phyloP scores from a whole-genome alignment of 2,329 filamentous ascomycete genomes.

The Stylonectria norvegica region DNA sequence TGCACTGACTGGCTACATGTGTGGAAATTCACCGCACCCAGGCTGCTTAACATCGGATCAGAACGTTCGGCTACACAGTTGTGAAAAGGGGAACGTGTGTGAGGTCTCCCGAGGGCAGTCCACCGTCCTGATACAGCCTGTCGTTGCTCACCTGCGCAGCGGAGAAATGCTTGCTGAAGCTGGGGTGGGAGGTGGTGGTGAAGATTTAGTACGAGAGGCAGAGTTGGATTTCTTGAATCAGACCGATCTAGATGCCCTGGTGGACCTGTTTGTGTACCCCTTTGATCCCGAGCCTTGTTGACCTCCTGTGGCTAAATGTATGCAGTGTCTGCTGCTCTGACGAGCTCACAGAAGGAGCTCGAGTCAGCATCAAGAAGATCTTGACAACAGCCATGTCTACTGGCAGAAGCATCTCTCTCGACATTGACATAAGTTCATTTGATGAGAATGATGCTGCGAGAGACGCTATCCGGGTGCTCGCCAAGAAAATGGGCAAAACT shows the following conservation, averaged over 20 bases:
- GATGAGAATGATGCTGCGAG: slow-evolving; percentile 14
- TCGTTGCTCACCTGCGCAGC: slow-evolving; percentile 61
- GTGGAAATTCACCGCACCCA: slow-evolving; percentile 65
- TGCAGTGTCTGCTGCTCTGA: slow-evolving; percentile 18
- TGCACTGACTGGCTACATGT: slow-evolving; percentile 67
- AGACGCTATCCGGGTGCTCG: slow-evolving; percentile 9
- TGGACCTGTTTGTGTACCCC: slow-evolving; percentile 31
- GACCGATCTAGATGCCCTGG: slow-evolving; percentile 50
- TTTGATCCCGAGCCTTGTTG: background rate
- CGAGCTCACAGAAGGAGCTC: slow-evolving; percentile 5
- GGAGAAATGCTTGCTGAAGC: slow-evolving; percentile 67
- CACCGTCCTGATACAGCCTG: slow-evolving; percentile 73
- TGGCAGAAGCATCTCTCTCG: slow-evolving; percentile 27
- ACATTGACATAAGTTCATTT: slow-evolving; percentile 19
- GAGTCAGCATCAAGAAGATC: slow-evolving; percentile 9
- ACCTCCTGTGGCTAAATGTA: background rate
- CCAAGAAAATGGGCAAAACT: slow-evolving; percentile 8
- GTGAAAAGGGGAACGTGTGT: slow-evolving; percentile 70
- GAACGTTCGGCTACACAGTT: slow-evolving; percentile 73
- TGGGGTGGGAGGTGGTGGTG: slow-evolving; percentile 75
- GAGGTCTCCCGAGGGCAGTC: slow-evolving; percentile 42
- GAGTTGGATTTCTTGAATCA: slow-evolving; percentile 61
- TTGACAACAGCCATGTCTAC: slow-evolving; percentile 16
- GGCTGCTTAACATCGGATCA: slow-evolving; percentile 69
- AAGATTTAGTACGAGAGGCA: slow-evolving; percentile 66